Evolutionary conservation across 2,329 filamentous ascomycete genomes (phyloP).

Genomic region (Colletotrichum liriopes): DNA sequence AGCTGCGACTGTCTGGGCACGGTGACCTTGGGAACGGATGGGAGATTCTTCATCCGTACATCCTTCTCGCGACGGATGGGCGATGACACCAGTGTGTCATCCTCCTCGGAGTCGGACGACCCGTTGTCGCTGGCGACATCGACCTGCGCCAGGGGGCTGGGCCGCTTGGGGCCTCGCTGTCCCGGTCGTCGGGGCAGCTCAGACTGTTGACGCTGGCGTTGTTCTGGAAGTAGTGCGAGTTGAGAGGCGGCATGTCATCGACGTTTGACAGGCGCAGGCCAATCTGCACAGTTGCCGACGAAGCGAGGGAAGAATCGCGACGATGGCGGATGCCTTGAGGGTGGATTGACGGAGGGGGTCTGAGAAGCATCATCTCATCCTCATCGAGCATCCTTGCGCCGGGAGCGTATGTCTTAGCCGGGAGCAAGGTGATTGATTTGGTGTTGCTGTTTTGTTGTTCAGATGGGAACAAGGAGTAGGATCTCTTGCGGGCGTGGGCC

Average conservation of each 20-base stretch:
- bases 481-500: conserved; percentile 54
- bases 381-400: conserved; percentile 2
- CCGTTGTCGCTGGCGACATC: conserved; percentile 29
- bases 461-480: conserved; percentile 59
- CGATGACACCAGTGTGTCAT: conserved; percentile 33
- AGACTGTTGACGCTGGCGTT: conserved; percentile 57
- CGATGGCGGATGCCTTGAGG: conserved; percentile 60
- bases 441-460: conserved; percentile 48
- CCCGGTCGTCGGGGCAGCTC: conserved; percentile 50
- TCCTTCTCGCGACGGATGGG: conserved; percentile 49
- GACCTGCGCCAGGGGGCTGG: conserved; percentile 51
- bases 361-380: conserved; percentile 32
- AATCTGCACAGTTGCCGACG: conserved; percentile 80
- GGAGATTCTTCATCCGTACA: conserved; percentile 56
- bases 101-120: conserved; percentile 45
- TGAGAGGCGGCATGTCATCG: conserved; percentile 62
- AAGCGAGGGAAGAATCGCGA: conserved; percentile 74
- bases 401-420: conserved; percentile 64
- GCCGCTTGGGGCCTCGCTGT: conserved; percentile 45
- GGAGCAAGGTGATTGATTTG: conserved; percentile 58
- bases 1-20: conserved; percentile 27
- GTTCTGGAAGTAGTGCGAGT: conserved; percentile 51
- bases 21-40: conserved; percentile 53
- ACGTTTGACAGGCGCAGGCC: conserved; percentile 77
- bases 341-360: conserved; percentile 41